Percentiles rank a stretch among this genome's conserved stretches.
These are phyloP conservation scores for Lyophyllum semitale DNA, from an alignment of 768 basidiomycete species.

Conservation along the genomic window DNA sequence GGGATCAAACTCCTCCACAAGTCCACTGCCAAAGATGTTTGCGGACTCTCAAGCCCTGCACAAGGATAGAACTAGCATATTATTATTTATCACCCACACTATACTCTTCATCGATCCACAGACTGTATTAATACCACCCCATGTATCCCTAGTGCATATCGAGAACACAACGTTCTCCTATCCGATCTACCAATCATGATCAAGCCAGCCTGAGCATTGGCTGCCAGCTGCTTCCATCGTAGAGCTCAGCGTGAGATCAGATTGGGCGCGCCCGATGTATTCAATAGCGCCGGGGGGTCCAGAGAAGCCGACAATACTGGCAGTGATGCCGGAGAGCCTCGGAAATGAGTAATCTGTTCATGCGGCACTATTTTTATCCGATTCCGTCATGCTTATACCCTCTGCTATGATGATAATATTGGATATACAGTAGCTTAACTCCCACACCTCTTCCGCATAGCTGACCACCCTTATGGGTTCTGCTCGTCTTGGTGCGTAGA, in stretches of 20 bases:
- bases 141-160: too few relatives aligned
- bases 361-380: not conserved
- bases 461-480: not conserved
- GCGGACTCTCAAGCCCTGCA: not conserved
- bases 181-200: too few relatives aligned
- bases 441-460: not conserved
- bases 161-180: too few relatives aligned
- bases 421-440: not conserved
- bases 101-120: too few relatives aligned
- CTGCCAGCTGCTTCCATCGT: too few relatives aligned
- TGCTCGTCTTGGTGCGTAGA: not conserved
- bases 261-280: not conserved
- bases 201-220: too few relatives aligned
- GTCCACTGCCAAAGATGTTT: not conserved
- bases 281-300: not conserved
- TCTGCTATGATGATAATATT: not conserved
- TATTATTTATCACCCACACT: too few relatives aligned
- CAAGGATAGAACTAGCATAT: too few relatives aligned
- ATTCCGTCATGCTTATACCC: not conserved
- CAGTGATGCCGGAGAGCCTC: not conserved
- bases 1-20: slow-evolving; percentile 5
- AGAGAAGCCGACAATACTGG: not conserved
- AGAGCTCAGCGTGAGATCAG: too few relatives aligned
- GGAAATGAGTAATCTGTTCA: not conserved
- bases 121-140: too few relatives aligned